Base-by-base conservation (phyloP, 768 basidiomycete species). In the Collybia mongolica region DNA sequence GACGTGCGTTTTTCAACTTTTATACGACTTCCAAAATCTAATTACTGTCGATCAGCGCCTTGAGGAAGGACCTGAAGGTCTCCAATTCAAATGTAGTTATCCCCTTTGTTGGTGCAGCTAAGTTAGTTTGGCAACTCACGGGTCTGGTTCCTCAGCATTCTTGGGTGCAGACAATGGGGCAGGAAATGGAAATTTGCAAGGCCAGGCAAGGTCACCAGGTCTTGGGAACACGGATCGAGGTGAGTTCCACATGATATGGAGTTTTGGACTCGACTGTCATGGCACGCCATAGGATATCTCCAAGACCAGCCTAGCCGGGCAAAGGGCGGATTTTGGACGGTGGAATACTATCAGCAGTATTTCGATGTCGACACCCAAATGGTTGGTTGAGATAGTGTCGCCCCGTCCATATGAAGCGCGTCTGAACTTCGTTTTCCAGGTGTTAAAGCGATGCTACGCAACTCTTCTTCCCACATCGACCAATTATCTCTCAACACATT, bases 321-420 rank as follows among this genome's bases (percentile, higher is more conserved):
- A 7, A 80, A 80, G 61, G 71, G 73, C 2, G 80, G 80, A 0
- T 90, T 90, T 68, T 93, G 90, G 90, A 82, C 80, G 22, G 59
- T 93, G 26, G 91, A 94, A 52, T 89, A 89, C 65, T 93, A 94
- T 62, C 90, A 93, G 61, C 75, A 81, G 2, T 93, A 90, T 68
- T 95, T 95, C 57, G 92, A 95, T 54, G 80, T 95, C 28, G 92
- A 94, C 69, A 93, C 91, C 0, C 77, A 80, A 54, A 89, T 81
- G 4, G 88, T 85, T 44, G 24, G 71, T 47, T 20, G 6, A 8
- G 37, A n/a, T 19, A n/a, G 17, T 14, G 11, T 36, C 40, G 18
- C n/a, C 32, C 9, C 36, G 2, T 19, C 36, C 14, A 17, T 40
- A 28, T 26, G 4, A 35, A 22, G 5, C 46, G 36, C 15, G 18